Evolutionary conservation across 2,329 filamentous ascomycete genomes (phyloP).

Genomic region (Aspergillus sp.): DNA sequence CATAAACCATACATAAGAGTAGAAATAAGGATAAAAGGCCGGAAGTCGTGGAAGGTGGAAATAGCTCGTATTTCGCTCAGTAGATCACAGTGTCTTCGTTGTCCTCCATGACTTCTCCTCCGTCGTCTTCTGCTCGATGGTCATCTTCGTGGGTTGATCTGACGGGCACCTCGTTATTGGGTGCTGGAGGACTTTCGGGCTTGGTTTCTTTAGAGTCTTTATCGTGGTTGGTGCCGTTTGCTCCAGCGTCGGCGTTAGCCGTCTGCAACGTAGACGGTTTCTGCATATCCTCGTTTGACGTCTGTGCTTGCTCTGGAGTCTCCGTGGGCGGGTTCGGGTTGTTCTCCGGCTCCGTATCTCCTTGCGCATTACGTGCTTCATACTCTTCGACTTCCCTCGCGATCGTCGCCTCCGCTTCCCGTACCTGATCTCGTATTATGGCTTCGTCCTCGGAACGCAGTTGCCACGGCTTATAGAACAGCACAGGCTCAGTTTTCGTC

Average conservation of each 20-base stretch:
- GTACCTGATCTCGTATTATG: constrained; percentile 71
- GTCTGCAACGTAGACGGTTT: constrained; percentile 48
- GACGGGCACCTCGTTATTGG: constrained; percentile 32
- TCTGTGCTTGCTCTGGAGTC: constrained; percentile 29
- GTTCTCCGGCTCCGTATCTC: constrained; percentile 23
- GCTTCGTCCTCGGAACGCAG: constrained; percentile 70
- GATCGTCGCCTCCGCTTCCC: constrained; percentile 66
- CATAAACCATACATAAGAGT: background rate
- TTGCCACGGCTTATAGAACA: constrained; percentile 87
- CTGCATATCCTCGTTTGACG: constrained; percentile 24
- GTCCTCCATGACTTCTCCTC: constrained; percentile 77
- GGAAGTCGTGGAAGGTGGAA: background rate
- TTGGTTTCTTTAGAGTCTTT: constrained; percentile 20
- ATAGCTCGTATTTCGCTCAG: constrained; percentile 45
- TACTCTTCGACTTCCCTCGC: constrained; percentile 69
- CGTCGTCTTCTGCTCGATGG: constrained; percentile 65
- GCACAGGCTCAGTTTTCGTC: constrained; percentile 71
- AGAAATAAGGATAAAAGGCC: background rate
- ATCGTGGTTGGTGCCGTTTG: constrained; percentile 27
- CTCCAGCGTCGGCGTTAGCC: constrained; percentile 38
- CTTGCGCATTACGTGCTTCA: constrained; percentile 50
- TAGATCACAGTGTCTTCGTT: constrained; percentile 93
- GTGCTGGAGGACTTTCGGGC: constrained; percentile 33
- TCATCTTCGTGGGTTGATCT: constrained; percentile 47
- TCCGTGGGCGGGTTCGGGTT: constrained; percentile 31